Evolutionary conservation across 2,329 filamentous ascomycete species (phyloP).

Genomic region (Aspergillus pseudoglaucus): DNA sequence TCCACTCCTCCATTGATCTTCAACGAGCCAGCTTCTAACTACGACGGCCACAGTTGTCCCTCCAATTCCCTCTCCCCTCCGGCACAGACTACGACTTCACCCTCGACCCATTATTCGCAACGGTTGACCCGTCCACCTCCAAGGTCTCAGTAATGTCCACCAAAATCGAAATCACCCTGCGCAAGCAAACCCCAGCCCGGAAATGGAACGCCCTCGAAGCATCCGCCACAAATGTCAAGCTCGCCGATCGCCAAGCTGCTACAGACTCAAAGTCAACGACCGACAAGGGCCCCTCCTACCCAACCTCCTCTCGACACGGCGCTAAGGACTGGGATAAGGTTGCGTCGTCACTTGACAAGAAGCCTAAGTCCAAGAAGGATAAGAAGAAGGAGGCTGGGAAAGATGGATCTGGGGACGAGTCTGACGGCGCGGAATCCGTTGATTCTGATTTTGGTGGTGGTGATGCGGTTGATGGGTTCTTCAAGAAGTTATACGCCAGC

Average conservation of each 20-base stretch:
- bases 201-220: constrained; percentile 63
- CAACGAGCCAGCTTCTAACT: not conserved
- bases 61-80: constrained; percentile 53
- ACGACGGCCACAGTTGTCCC: constrained; percentile 37
- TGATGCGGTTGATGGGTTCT: constrained; percentile 71
- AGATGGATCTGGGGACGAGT: constrained; percentile 45
- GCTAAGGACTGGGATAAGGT: constrained; percentile 91
- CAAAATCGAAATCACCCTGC: constrained; percentile 72
- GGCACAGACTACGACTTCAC: constrained; percentile 54
- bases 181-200: constrained; percentile 57
- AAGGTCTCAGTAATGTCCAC: constrained; percentile 62
- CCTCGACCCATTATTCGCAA: constrained; percentile 60
- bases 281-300: constrained; percentile 58
- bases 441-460: constrained; percentile 43
- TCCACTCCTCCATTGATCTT: not conserved
- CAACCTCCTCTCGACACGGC: constrained; percentile 75
- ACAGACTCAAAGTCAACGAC: constrained; percentile 10
- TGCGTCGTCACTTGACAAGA: constrained; percentile 44
- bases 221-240: constrained; percentile 20
- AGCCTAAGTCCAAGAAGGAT: constrained; percentile 24
- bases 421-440: constrained; percentile 43
- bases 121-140: constrained; percentile 57
- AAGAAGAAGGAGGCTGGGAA: constrained; percentile 20
- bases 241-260: constrained; percentile 14
- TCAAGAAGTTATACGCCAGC: constrained; percentile 77